Base-by-base conservation (phyloP, 805 yeast species). In the Schizosaccharomyces cryophilus region DNA sequence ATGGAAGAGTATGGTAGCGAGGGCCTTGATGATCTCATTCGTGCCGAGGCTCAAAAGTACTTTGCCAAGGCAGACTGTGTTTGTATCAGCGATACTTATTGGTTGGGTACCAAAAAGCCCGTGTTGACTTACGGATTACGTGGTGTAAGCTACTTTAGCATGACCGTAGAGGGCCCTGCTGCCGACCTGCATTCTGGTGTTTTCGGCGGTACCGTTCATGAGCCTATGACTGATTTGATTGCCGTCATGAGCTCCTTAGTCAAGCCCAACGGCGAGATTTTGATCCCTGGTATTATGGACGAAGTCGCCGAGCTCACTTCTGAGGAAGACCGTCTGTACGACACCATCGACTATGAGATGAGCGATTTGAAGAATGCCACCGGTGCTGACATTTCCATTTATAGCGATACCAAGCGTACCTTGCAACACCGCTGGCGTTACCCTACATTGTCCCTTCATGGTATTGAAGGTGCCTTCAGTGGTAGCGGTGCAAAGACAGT, bases 371-470 rank as follows among this genome's bases (percentile, higher is more conserved):
- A 89, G 70, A 81, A 80, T 24, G 95, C 96, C 59, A 77, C 90
- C 21, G 96, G 97, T 60, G 83, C 96, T 7, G 71, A 87, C 65
- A 88, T 96, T 58, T 81, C 88, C 45, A 77, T 89, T 63, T 83
- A 83, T 74, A 77, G 80, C 64, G 78, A 78, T 71, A 86, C 87
- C 73, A 82, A 87, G 74, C 84, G 83, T 63, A 88, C 95, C 63
- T 79, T 93, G 68, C 90, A 88, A 85, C 96, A 89, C 73, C 83
- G 98, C 79, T 93, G 99, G 99, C 84, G 99, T 78, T 88, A 78
- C 74, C 99, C 99, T 62, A 87, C 97, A 6, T 77, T 93, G 68
- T 89, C 97, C 2, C 73, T 93, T 66, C 99, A 93, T 73, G 99
- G 99, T 66, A 79, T 93, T 62, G 98, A 93, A 74, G 98, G 98